Evolutionary conservation across 2,329 filamentous ascomycete species (phyloP), one percentile per base, ranked within the genome.

Genomic region (Leptographium flavum): DNA sequence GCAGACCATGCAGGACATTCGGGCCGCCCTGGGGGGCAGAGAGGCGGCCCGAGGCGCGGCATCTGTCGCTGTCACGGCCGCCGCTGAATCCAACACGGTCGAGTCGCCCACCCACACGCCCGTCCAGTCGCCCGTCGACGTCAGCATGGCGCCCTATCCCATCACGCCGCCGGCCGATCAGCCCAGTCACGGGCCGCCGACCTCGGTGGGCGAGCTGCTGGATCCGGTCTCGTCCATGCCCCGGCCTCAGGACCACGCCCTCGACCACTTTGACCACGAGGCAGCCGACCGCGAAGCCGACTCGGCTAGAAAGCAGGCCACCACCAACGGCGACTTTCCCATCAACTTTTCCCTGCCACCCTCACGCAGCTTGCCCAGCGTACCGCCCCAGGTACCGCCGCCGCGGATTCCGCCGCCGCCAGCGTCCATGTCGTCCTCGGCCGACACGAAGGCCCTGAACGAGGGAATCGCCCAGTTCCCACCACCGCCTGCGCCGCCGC

Each of bases 121-220:
- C 7, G 1, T 45, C 50, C 65, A 69, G 42, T 80, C 76, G 3
- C 75, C 78, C n/a, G 66, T 79, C 39, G 70, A 79, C 42, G 63
- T 77, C 45, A 59, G 67, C 13, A 60, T 80, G 55, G 75, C 76
- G 15, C 76, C 76, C 0, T 81, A 81, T 57, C 76, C 77, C 3
- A 76, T 79, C 40, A 81, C 77, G 10, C 76, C 77, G 37, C 76
- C 77, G 1, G 71, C 74, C 2, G 71, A 77, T 50, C 66, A 68
- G 41, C 56, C 59, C 10, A 9, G 35, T 59, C 61, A 52, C 22
- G 60, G 55, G 3, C 56, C 61, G 3, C 57, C 61, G 3, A 68
- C 69, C n/a, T 64, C 63, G 3, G 68, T 74, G 4, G 59, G 61
- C 10, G 68, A 72, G 37, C 60, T 78, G 22, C 58, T 77, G n/a